phyloP scores from a whole-genome alignment of 768 basidiomycete species.

The Grammothele lineata region DNA sequence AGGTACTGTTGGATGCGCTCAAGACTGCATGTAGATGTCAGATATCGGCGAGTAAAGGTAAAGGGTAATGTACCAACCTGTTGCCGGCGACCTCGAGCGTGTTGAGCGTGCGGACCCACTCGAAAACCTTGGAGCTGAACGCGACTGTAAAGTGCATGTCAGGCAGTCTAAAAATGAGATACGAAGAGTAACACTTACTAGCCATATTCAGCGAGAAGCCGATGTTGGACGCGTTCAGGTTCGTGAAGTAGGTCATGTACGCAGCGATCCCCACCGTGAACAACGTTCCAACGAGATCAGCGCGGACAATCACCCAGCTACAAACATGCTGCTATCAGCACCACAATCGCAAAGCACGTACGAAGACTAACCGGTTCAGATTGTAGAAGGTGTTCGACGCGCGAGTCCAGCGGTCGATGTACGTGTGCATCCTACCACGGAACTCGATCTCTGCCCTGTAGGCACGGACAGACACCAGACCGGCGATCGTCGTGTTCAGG shows the following conservation, averaged over 20 bases:
- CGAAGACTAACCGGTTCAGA: conserved; percentile 28
- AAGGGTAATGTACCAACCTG: too few relatives aligned
- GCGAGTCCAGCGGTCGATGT: conserved; percentile 44
- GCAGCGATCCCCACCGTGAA: conserved; percentile 46
- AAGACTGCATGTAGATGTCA: conserved; percentile 24
- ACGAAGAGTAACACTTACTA: conserved; percentile 24
- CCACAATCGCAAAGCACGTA: neutral
- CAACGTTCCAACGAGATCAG: conserved; percentile 49
- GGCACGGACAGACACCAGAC: conserved; percentile 47
- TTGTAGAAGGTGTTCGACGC: conserved; percentile 39
- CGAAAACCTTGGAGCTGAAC: conserved; percentile 51
- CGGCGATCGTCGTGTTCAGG: conserved; percentile 49
- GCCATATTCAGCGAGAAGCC: conserved; percentile 38
- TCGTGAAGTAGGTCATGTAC: conserved; percentile 41
- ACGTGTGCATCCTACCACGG: conserved; percentile 33
- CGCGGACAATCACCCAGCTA: conserved; percentile 42
- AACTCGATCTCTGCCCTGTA: conserved; percentile 46
- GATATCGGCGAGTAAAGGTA: too few relatives aligned
- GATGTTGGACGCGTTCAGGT: conserved; percentile 34
- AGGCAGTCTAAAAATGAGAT: neutral
- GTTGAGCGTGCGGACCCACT: conserved; percentile 38
- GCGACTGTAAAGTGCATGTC: conserved; percentile 27
- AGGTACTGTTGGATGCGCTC: conserved; percentile 53
- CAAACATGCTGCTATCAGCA: too few relatives aligned
- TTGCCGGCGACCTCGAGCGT: conserved; percentile 37